phyloP scores from a whole-genome alignment of 164 flowering plant genomes.

The Berberis thunbergii region DNA sequence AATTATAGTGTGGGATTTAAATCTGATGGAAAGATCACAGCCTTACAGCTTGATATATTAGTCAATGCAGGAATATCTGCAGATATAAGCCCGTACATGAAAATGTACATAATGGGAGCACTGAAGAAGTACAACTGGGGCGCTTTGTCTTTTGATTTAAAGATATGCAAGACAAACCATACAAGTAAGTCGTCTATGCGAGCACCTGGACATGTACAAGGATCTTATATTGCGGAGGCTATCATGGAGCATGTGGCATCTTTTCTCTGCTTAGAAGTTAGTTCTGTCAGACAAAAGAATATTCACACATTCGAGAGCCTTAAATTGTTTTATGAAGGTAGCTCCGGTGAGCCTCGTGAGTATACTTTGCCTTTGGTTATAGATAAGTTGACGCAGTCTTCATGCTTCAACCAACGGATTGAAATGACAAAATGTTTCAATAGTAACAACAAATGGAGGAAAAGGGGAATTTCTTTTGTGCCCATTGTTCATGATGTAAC shows the following conservation, averaged over 20 bases:
- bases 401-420: constrained; percentile 39
- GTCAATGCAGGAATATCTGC: constrained; percentile 54
- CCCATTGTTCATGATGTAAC: constrained; percentile 53
- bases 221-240: constrained; percentile 74
- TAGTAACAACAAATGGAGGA: constrained; percentile 43
- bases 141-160: constrained; percentile 68
- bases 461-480: constrained; percentile 73
- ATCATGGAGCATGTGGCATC: constrained; percentile 79
- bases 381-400: constrained; percentile 46
- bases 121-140: constrained; percentile 88
- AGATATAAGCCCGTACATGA: constrained; percentile 66
- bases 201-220: constrained; percentile 86
- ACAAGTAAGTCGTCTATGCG: constrained; percentile 79
- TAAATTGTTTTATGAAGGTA: constrained; percentile 28
- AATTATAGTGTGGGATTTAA: constrained; percentile 79
- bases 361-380: constrained; percentile 66
- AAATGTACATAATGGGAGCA: constrained; percentile 26
- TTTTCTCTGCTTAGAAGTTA: constrained; percentile 58
- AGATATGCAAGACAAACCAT: constrained; percentile 77
- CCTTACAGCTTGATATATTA: constrained; percentile 51
- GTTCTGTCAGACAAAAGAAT: constrained; percentile 52
- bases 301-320: constrained; percentile 67
- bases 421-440: constrained; percentile 45
- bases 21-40: constrained; percentile 73
- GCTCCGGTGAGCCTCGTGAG: constrained; percentile 43